Evolutionary conservation across 108 stramenopile species (phyloP).

Genomic region (Fragilariopsis cylindrus): DNA sequence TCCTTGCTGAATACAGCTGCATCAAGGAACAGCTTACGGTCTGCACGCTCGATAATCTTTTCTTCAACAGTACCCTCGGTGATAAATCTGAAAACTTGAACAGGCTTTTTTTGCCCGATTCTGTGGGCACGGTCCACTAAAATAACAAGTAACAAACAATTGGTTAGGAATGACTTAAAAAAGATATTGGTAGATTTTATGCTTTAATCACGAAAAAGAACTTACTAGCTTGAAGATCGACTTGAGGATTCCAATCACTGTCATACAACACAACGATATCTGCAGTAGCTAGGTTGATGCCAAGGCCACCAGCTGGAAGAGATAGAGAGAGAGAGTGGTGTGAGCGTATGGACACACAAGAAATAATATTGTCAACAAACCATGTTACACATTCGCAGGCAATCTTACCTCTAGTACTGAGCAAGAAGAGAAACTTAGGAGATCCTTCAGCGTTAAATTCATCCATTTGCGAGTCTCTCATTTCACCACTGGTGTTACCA

Average conservation of each 20-base stretch:
- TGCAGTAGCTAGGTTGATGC: conserved; percentile 97
- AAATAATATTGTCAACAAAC: background rate
- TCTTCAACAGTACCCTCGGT: conserved; percentile 98
- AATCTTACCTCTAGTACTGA: conserved; percentile 80
- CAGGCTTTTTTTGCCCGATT: conserved; percentile 97
- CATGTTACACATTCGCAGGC: background rate
- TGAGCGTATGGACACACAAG: background rate
- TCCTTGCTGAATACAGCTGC: conserved; percentile 99
- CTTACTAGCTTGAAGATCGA: conserved; percentile 96
- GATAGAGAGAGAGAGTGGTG: conserved; percentile 16
- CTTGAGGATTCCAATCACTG: conserved; percentile 75
- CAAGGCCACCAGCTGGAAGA: conserved; percentile 87
- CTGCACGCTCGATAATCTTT: conserved; percentile 98
- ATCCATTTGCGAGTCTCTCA: conserved; percentile 92
- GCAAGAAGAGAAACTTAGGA: conserved; percentile 92
- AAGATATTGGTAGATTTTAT: background rate
- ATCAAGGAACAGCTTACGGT: conserved; percentile 98
- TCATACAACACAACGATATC: conserved; percentile 99
- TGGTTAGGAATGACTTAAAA: background rate
- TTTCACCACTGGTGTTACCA: conserved; percentile 94
- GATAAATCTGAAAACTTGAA: conserved; percentile 97
- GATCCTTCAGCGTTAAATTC: conserved; percentile 94
- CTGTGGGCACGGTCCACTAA: conserved; percentile 89
- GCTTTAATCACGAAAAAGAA: background rate
- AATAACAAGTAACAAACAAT: background rate